Percentiles rank a stretch among this genome's conserved stretches.
These are phyloP conservation scores for Suhomyces vadensis DNA, from an alignment of 805 yeast species.

Conservation along the genomic window DNA sequence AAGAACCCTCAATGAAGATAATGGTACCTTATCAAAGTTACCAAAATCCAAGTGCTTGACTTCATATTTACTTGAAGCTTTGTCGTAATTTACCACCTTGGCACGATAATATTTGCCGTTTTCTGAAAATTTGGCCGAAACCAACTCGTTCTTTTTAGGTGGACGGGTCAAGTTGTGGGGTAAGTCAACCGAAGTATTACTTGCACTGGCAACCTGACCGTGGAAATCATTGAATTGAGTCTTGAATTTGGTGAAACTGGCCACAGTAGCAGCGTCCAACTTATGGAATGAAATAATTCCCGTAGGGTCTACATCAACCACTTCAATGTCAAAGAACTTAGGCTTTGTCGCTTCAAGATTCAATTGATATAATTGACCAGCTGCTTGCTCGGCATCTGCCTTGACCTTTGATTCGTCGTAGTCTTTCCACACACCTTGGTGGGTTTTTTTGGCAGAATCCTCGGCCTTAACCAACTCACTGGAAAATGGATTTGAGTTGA, in stretches of 20 bases:
- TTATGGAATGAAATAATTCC: conserved; percentile 51
- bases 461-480: conserved; percentile 61
- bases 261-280: conserved; percentile 37
- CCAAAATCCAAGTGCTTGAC: conserved; percentile 68
- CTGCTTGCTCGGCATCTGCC: conserved; percentile 27
- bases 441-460: conserved; percentile 53
- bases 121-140: conserved; percentile 53
- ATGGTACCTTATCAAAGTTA: conserved; percentile 46
- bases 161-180: conserved; percentile 40
- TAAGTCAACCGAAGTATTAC: conserved; percentile 36
- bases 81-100: conserved; percentile 48
- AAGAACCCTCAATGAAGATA: conserved; percentile 49
- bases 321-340: conserved; percentile 51
- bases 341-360: conserved; percentile 33
- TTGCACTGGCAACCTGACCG: conserved; percentile 36
- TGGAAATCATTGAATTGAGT: conserved; percentile 48
- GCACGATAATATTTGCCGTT: conserved; percentile 63
- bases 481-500: conserved; percentile 55
- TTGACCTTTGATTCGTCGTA: conserved; percentile 47
- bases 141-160: conserved; percentile 58
- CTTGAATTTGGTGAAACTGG: conserved; percentile 45
- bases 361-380: conserved; percentile 20
- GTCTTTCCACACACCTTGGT: conserved; percentile 67
- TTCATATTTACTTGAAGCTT: conserved; percentile 41
- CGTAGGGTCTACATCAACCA: conserved; percentile 47